Evolutionary conservation across 78 protist genomes (phyloP), one percentile per base, ranked within the genome.

Genomic region (Dictyostelium purpureum): DNA sequence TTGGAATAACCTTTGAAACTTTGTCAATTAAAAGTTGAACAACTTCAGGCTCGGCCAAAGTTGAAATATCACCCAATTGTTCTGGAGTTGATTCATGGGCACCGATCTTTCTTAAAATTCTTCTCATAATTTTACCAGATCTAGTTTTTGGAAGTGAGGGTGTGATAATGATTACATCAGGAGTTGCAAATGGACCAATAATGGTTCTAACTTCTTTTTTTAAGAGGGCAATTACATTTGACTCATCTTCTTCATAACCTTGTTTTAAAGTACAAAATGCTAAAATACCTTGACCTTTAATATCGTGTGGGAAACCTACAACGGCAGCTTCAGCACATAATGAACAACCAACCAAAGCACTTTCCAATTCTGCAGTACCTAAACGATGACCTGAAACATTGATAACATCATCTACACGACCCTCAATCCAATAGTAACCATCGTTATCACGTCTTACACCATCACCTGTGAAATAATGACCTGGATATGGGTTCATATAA

Each of bases 351-450:
- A 90, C 97, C 12, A 98, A 37, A 1, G 97, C 98, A 33, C 77
- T 69, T 78, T 97, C 99, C 9, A 97, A 49, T 79, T 99, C 99
- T 1, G 98, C 98, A 0, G 99, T 97, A 16, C 99, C 99, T 7
- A 99, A 38, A 31, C 99, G 93, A 74, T 98, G 99, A 9, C 99
- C 99, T 1, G 97, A 79, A 54, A 97, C 99, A 85, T 96, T 97
- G 73, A 95, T 73, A 26, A 97, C 97, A 40, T 87, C 95, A 69
- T 98, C 99, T 0, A 97, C 97, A 24, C 99, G 76, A n/a, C 99
- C 99, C 16, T 94, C 95, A 80, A 97, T 77, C 98, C 97, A 95
- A 38, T 83, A 87, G 88, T 97, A 96, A 47, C 99, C 98, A 54
- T 98, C 98, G 43, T 59, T 3, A 63, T 97, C 98, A 1, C 98